phyloP scores from a whole-genome alignment of 768 basidiomycete genomes.

The Collybiopsis luxurians region DNA sequence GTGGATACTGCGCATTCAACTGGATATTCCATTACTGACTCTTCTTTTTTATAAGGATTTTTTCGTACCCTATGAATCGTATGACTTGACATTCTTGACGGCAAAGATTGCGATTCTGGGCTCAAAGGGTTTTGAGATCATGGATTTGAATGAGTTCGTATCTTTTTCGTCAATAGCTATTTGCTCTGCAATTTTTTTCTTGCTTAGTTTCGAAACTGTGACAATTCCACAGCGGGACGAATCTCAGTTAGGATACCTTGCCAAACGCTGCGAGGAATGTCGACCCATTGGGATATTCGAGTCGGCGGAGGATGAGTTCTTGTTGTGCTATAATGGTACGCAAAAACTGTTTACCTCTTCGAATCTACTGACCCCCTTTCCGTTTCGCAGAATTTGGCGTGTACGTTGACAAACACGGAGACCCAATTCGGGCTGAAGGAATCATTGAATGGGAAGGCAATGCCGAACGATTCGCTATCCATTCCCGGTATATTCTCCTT shows the following conservation, averaged over 20 bases:
- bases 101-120: slow-evolving; percentile 92
- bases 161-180: slow-evolving; percentile 52
- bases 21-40: not conserved
- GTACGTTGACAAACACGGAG: slow-evolving; percentile 91
- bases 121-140: slow-evolving; percentile 94
- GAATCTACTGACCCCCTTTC: too few species aligned
- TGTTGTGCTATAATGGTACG: slow-evolving; percentile 86
- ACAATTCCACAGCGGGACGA: slow-evolving; percentile 85
- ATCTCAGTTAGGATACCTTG: slow-evolving; percentile 60
- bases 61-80: slow-evolving; percentile 89
- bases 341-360: too few species aligned
- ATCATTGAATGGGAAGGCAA: slow-evolving; percentile 95
- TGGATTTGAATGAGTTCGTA: slow-evolving; percentile 89
- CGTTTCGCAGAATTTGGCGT: slow-evolving; percentile 73
- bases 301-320: slow-evolving; percentile 78
- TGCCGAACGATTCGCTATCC: slow-evolving; percentile 85
- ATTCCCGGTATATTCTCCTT: slow-evolving; percentile 83
- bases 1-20: slow-evolving; percentile 20
- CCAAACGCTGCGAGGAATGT: slow-evolving; percentile 78
- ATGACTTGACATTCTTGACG: slow-evolving; percentile 89
- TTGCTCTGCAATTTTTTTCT: slow-evolving; percentile 49
- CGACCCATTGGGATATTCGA: slow-evolving; percentile 90
- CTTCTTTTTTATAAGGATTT: slow-evolving; percentile 42
- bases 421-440: slow-evolving; percentile 65
- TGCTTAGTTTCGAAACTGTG: slow-evolving; percentile 73